Evolutionary conservation across 345 rosid genomes (phyloP).

Genomic region (Salix arbutifolia): DNA sequence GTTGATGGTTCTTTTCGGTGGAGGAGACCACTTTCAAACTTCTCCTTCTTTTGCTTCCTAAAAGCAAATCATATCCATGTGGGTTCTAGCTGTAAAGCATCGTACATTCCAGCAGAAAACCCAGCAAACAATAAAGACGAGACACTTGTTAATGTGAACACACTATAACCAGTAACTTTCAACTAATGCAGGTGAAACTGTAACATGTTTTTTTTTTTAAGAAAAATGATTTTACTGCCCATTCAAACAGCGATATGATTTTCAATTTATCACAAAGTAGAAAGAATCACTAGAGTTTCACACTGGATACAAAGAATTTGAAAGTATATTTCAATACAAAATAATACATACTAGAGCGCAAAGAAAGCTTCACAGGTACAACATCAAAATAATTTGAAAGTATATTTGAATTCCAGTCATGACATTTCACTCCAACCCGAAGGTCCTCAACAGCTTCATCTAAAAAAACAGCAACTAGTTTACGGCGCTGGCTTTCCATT

Average conservation of each 20-base stretch:
- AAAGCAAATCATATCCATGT: slow-evolving; percentile 38
- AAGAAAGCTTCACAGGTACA: not conserved
- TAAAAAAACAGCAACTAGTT: slow-evolving; percentile 56
- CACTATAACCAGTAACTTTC: not conserved
- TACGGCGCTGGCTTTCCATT: slow-evolving; percentile 24
- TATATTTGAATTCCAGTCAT: slow-evolving; percentile 98
- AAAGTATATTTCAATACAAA: not conserved
- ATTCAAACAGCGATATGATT: not conserved
- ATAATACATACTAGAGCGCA: not conserved
- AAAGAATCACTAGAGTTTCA: not conserved
- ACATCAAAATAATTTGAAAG: too few species aligned
- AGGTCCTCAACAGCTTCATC: slow-evolving; percentile 96
- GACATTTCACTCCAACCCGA: slow-evolving; percentile 77
- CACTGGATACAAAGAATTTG: not conserved
- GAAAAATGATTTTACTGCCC: not conserved
- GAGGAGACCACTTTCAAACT: slow-evolving; percentile 24
- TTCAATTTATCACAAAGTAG: not conserved
- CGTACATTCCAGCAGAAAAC: slow-evolving; percentile 7
- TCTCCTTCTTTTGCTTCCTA: slow-evolving; percentile 23
- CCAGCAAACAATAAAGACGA: not conserved
- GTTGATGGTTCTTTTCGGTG: slow-evolving; percentile 23
- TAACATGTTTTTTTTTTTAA: not conserved
- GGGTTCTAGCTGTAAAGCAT: slow-evolving; percentile 42
- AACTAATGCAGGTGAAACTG: not conserved
- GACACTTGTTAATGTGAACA: not conserved